phyloP scores from a whole-genome alignment of 2,329 filamentous ascomycete species.

The Pseudomassariella vexata region DNA sequence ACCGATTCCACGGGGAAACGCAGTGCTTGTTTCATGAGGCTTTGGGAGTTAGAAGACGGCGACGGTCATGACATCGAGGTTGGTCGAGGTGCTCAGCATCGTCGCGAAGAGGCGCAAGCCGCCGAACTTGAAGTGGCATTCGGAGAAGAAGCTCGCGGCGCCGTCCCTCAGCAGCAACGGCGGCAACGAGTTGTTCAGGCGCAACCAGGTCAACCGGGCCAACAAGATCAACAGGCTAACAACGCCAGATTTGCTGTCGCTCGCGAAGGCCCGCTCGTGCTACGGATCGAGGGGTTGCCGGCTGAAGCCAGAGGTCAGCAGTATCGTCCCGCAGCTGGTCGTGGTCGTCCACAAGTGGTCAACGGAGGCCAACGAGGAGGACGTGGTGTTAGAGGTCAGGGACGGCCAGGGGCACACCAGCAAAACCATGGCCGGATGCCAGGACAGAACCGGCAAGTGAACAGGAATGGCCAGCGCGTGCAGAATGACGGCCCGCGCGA shows the following conservation, averaged over 20 bases:
- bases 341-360: conserved; percentile 15
- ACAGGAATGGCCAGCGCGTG: conserved; percentile 13
- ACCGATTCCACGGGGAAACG: conserved; percentile 41
- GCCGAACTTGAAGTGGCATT: conserved; percentile 13
- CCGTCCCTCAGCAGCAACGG: conserved; percentile 10
- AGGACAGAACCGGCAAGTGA: conserved; percentile 13
- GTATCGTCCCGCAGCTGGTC: conserved; percentile 16
- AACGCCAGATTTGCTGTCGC: conserved; percentile 36
- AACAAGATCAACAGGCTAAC: conserved; percentile 2
- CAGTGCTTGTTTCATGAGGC: conserved; percentile 71
- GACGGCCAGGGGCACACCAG: conserved; percentile 19
- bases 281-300: conserved; percentile 41
- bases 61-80: conserved; percentile 49
- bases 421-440: conserved; percentile 8
- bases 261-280: conserved; percentile 50
- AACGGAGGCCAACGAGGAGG: conserved; percentile 22
- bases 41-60: conserved; percentile 86
- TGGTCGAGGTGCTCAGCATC: conserved; percentile 16
- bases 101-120: conserved; percentile 21
- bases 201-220: conserved; percentile 17
- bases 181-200: conserved; percentile 11
- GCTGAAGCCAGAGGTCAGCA: conserved; percentile 16
- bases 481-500: conserved; percentile 13
- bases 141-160: conserved; percentile 13
- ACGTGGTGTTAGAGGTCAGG: conserved; percentile 22